Evolutionary conservation across 2,329 filamentous ascomycete species (phyloP).

Genomic region (Verticillium longisporum): DNA sequence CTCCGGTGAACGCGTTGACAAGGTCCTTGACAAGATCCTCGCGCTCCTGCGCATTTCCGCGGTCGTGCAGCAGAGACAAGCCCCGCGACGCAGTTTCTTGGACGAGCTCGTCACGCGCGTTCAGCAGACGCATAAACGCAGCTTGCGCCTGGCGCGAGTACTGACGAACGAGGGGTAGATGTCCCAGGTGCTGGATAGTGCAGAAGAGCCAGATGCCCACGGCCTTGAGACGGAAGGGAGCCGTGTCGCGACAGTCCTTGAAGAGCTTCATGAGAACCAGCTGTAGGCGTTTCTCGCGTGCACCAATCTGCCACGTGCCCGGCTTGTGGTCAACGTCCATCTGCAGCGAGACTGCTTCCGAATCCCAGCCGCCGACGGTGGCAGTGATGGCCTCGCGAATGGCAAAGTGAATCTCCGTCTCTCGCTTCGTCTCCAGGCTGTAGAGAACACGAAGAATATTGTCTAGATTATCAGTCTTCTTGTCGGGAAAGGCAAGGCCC

Average conservation of each 20-base stretch:
- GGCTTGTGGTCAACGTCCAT: conserved; percentile 61
- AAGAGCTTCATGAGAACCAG: conserved; percentile 65
- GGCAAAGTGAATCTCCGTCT: conserved; percentile 82
- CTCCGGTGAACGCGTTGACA: conserved; percentile 80
- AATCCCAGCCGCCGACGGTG: conserved; percentile 74
- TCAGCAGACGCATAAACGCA: conserved; percentile 81
- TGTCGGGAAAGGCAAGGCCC: background rate
- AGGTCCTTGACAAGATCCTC: conserved; percentile 81
- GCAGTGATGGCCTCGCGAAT: conserved; percentile 84
- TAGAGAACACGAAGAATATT: conserved; percentile 56
- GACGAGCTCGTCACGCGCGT: conserved; percentile 85
- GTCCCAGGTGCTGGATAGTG: conserved; percentile 82
- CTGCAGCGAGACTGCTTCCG: conserved; percentile 66
- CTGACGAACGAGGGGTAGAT: conserved; percentile 65
- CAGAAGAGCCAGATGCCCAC: conserved; percentile 94
- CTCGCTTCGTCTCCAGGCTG: conserved; percentile 73
- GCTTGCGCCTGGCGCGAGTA: conserved; percentile 73
- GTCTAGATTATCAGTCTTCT: conserved; percentile 6
- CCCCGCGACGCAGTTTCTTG: conserved; percentile 93
- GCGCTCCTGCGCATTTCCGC: conserved; percentile 74
- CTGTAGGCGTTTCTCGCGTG: conserved; percentile 9
- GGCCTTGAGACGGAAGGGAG: conserved; percentile 83
- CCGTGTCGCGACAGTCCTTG: conserved; percentile 71
- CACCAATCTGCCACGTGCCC: conserved; percentile 32
- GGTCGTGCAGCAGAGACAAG: conserved; percentile 87